Evolutionary conservation across 2,329 filamentous ascomycete species (phyloP), one percentile per base, ranked within the genome.

Genomic region (Penicillium sclerotigenum): DNA sequence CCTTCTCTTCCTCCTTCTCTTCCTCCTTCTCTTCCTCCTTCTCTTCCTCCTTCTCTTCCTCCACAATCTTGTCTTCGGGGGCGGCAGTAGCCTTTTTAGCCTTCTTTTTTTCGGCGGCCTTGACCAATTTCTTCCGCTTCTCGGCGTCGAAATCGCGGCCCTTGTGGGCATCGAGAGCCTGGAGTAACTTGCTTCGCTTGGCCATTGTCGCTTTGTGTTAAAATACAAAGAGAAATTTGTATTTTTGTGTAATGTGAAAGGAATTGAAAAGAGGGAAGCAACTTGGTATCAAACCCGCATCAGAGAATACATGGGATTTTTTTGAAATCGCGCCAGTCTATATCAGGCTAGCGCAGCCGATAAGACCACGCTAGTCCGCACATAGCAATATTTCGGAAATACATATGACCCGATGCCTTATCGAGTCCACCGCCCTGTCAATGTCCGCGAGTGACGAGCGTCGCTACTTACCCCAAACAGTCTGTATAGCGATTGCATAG

Each of bases 91-190:
- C 46, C 58, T 62, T 63, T 59, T 73, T 75, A 51, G 64, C 65
- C 64, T 78, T 79, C 57, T 64, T 73, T 64, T 79, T 80, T 60
- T 77, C 75, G n/a, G 71, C 76, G 52, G 73, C 69, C 77, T 70
- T 81, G 59, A 72, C 75, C 68, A 87, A 78, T 77, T 87, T 89
- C 71, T 86, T 84, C 72, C 93, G 88, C 73, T 89, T 86, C 73
- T 93, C 89, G 51, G 90, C 81, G 61, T 88, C 87, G 59, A 89
- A 87, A 64, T 94, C 87, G 46, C 82, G 77, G 29, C 83, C 83
- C 68, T 83, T 80, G 56, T 83, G 75, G 51, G 79, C 77, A 62
- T 86, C 81, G 22, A 87, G 79, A 45, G 83, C 83, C 42, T 78
- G 72, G 57, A 84, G 79, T 45, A 87, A 74, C 69, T 84, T 86